A percentile compares a stretch with the other conserved stretches of the same genome.
Evolutionary conservation across 257 asterid species (phyloP).

Genomic region (Lantana camara): DNA sequence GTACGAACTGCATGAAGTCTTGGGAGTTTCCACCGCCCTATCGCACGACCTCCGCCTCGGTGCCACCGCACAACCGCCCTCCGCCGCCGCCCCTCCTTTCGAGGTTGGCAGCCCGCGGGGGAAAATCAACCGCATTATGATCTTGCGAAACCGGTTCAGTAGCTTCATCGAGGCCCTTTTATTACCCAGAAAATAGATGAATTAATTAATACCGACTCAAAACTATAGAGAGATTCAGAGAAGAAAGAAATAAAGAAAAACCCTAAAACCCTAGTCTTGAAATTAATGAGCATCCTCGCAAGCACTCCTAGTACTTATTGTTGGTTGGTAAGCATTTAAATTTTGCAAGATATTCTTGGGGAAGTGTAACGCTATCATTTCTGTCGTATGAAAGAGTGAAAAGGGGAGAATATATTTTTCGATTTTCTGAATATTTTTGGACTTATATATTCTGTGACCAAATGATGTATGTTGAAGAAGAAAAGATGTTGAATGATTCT

Average conservation of each 20-base stretch:
- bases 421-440: background rate
- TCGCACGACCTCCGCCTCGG: conserved; percentile 57
- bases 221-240: too few relatives aligned
- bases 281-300: conserved; percentile 16
- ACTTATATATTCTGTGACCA: conserved; percentile 18
- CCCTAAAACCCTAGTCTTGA: conserved; percentile 27
- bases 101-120: conserved; percentile 25
- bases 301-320: conserved; percentile 24
- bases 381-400: conserved; percentile 46
- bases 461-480: conserved; percentile 31
- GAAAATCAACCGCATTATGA: conserved; percentile 59
- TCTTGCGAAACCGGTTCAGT: conserved; percentile 57
- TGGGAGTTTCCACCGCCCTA: conserved; percentile 58
- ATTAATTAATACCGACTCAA: background rate
- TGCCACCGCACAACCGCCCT: conserved; percentile 24
- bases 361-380: conserved; percentile 65
- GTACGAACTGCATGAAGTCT: conserved; percentile 65
- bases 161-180: conserved; percentile 46
- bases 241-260: background rate
- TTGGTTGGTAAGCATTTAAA: background rate
- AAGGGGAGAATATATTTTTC: conserved; percentile 29
- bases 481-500: conserved; percentile 34
- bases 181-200: conserved; percentile 13
- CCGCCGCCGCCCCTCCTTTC: conserved; percentile 18
- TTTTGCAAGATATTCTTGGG: conserved; percentile 37